Evolutionary conservation across 305 asterid genomes (phyloP), one percentile per base, ranked within the genome.

Genomic region (Fraxinus angustifolia): DNA sequence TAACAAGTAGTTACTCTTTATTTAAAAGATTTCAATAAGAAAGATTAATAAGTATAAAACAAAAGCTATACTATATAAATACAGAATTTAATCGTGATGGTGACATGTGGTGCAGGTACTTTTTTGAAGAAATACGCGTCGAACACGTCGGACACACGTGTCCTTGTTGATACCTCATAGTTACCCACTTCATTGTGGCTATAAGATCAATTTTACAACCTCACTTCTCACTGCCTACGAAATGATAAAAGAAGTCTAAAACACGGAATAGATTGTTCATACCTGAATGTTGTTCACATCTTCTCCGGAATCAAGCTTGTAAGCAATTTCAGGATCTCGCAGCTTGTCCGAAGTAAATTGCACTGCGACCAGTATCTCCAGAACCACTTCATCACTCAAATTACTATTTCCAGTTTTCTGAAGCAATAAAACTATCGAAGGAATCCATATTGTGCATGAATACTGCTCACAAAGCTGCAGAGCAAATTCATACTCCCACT

Each of bases 401-500:
- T 85, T 76, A 50, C 85, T 78, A 56, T 36, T 86, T 85, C 87
- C 88, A 36, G 92, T 86, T 86, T 87, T 91, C 86, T 90, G 90
- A 80, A 95, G 96, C 80, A 88, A 86, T 76, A 84, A 36, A 79
- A 88, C 87, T 56, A 94, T 86, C 67, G 99, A 91, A 68, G 91
- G 95, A 83, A 95, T 93, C 96, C 97, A 91, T 73, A 88, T 88
- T 34, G 89, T 87, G 91, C 98, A 91, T 4, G 96, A 86, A 85
- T 91, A 95, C 81, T 93, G 96, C 83, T 87, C 93, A 67, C 87
- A 90, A 73, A 93, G 91, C 84, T 86, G 88, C 86, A 85, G 78
- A 7, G 96, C 87, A 78, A 92, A 94, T 86, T 84, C 83, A 82
- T 92, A 95, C 91, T 95, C 96, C 99, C 98, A 95, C 77, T 89